Conservation (phyloP, 1,139 yeast genomes). For the Taphrina deformans region DNA sequence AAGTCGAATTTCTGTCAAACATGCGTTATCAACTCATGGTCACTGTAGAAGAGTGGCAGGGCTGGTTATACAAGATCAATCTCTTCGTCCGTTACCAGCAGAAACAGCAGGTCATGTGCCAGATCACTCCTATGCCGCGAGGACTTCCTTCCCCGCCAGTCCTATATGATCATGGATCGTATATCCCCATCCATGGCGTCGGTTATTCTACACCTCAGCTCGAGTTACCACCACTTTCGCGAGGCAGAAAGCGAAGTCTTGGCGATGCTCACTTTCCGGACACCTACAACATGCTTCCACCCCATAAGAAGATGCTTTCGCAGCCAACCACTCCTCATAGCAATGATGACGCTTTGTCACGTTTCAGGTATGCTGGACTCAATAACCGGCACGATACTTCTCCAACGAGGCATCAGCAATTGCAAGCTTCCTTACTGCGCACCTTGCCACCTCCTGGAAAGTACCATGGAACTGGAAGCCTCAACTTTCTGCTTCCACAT, state of each 20-base stretch:
- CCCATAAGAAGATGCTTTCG: constrained; percentile 21
- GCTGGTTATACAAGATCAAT: constrained; percentile 23
- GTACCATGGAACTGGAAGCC: background rate
- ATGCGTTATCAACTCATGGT: constrained; percentile 43
- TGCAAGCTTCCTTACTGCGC: background rate
- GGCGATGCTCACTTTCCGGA: constrained; percentile 12
- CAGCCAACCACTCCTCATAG: constrained; percentile 26
- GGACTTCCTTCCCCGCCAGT: constrained; percentile 21
- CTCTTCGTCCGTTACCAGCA: constrained; percentile 31
- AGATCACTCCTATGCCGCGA: background rate
- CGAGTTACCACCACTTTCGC: background rate
- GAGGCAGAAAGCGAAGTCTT: constrained; percentile 25
- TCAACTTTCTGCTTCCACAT: background rate
- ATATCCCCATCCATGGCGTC: background rate
- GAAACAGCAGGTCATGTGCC: constrained; percentile 9
- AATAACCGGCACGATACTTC: background rate
- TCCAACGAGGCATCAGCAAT: constrained; percentile 11
- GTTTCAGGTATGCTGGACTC: background rate
- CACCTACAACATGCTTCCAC: constrained; percentile 18
- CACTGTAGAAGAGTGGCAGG: constrained; percentile 30
- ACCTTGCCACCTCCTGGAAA: background rate
- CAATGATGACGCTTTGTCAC: background rate
- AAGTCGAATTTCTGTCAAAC: constrained; percentile 50
- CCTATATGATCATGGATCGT: background rate
- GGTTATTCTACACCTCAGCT: background rate